Percentiles rank a stretch among this genome's conserved stretches.
These are phyloP conservation scores for Fusarium keratoplasticum DNA, from an alignment of 2,329 filamentous ascomycete species.

Conservation along the genomic window DNA sequence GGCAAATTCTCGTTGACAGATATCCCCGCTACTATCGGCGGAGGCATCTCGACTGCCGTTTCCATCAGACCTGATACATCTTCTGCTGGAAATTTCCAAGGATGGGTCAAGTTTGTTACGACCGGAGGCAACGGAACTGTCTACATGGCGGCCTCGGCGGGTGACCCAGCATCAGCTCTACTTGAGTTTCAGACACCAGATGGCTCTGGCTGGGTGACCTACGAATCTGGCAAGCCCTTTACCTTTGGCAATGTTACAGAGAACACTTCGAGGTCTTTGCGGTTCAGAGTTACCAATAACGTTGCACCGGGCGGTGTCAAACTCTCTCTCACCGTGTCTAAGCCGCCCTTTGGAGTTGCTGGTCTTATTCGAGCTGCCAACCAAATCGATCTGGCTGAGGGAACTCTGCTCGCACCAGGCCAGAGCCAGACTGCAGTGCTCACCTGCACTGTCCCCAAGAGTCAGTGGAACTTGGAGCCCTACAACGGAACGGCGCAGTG, in stretches of 20 bases:
- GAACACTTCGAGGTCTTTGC: slow-evolving; percentile 59
- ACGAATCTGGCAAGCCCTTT: slow-evolving; percentile 57
- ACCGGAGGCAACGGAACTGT: slow-evolving; percentile 62
- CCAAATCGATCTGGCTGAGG: slow-evolving; percentile 68
- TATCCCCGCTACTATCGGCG: slow-evolving; percentile 58
- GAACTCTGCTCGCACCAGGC: slow-evolving; percentile 61
- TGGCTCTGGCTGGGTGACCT: slow-evolving; percentile 62
- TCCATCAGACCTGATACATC: slow-evolving; percentile 61
- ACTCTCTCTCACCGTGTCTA: slow-evolving; percentile 69
- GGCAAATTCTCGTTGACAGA: slow-evolving; percentile 62
- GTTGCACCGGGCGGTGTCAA: slow-evolving; percentile 58
- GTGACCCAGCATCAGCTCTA: slow-evolving; percentile 60
- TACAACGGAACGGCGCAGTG: slow-evolving; percentile 62
- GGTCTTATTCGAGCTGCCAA: slow-evolving; percentile 67
- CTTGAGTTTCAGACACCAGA: slow-evolving; percentile 67
- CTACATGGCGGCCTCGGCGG: slow-evolving; percentile 61
- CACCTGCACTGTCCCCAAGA: slow-evolving; percentile 67
- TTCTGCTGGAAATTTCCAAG: slow-evolving; percentile 59
- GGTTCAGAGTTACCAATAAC: slow-evolving; percentile 65
- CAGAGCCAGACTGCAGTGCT: slow-evolving; percentile 64
- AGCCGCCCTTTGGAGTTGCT: slow-evolving; percentile 67
- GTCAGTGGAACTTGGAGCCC: slow-evolving; percentile 66
- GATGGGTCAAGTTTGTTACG: slow-evolving; percentile 60
- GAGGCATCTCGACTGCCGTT: slow-evolving; percentile 54
- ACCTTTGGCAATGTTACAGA: slow-evolving; percentile 67